Conservation (phyloP, 2,329 filamentous ascomycete species). For the Ophiocordyceps polyrhachis-furcata region DNA sequence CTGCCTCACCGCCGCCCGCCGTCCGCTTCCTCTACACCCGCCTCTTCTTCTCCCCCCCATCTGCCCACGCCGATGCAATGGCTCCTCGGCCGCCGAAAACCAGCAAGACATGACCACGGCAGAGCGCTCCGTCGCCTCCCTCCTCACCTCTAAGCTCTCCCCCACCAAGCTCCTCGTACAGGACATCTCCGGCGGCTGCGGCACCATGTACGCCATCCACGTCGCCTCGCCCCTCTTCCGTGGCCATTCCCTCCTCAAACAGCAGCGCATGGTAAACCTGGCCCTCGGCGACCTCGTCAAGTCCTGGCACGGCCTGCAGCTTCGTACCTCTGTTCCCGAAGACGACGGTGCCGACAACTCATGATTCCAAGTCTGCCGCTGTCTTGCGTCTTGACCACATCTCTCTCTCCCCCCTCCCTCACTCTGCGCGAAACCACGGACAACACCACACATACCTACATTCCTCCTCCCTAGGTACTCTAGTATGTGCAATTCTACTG, state of each 20-base stretch:
- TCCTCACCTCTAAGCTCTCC: constrained; percentile 27
- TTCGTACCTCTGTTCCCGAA: constrained; percentile 43
- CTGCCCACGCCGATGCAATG: background rate
- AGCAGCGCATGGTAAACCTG: constrained; percentile 65
- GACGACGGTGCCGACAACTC: constrained; percentile 1
- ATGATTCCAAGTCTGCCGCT: background rate
- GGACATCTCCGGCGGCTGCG: constrained; percentile 69
- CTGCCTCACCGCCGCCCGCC: too few species aligned
- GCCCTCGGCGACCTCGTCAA: constrained; percentile 59
- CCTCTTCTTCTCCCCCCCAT: background rate
- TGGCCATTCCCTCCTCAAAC: constrained; percentile 55
- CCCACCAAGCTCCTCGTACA: constrained; percentile 43
- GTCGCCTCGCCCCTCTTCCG: constrained; percentile 54
- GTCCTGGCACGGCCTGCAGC: constrained; percentile 66
- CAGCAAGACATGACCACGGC: constrained; percentile 20
- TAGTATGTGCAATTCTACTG: too few species aligned
- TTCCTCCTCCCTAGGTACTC: too few species aligned
- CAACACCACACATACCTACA: too few species aligned
- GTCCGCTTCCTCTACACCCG: too few species aligned
- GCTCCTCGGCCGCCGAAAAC: background rate
- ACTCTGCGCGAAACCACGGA: too few species aligned
- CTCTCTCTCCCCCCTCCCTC: too few species aligned
- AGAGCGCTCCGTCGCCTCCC: constrained; percentile 40
- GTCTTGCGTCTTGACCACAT: too few species aligned
- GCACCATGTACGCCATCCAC: constrained; percentile 74